Base-by-base conservation (phyloP, 2,329 filamentous ascomycete species). In the Ophiostoma sp. region DNA sequence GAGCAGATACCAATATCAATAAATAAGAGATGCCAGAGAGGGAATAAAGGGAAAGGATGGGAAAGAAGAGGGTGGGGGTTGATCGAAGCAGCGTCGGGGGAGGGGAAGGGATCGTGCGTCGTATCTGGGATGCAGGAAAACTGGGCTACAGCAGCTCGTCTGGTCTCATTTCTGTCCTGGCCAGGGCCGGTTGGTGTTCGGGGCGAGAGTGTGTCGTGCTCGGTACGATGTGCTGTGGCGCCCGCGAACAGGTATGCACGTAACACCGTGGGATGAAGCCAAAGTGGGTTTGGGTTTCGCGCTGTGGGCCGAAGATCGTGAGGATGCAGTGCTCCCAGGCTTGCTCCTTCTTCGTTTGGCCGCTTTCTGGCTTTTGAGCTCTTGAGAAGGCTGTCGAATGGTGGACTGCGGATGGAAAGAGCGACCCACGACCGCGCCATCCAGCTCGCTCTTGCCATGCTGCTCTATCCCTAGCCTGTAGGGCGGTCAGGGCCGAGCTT, bases 81-180 rank as follows among this genome's bases (percentile, higher is more conserved):
- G 11, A 42, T 27, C 27, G 27, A 27, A 27, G 27, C 27, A 27
- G 27, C 27, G 6, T 36, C 38, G 58, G 18, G 58, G 41, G 58
- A n/a, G 40, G 47, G 65, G 16, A 49, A 49, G 36, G 63, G 42
- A n/a, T 66, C 38, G 16, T 27, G 47, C 14, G 69, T 67, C 12
- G 69, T 67, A 6, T 65, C 64, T 8, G 40, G 27, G 27, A 68
- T 65, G 7, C 36, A 66, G 1, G 60, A 44, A 52, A 60, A 58
- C 7, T 38, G 14, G 60, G 60, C 60, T 63, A 42, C 8, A 42
- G 40, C 6, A 42, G 40, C 60, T 63, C 60, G 40, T 63, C 60
- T 41, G 8, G n/a, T 63, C 16, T 63, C 60, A 63, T 18, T 42
- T 62, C 38, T 14, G 40, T 44, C 5, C 40, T 27, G 27, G 27